Base-by-base conservation (phyloP, 305 asterid species). In the Nicotiana rustica region DNA sequence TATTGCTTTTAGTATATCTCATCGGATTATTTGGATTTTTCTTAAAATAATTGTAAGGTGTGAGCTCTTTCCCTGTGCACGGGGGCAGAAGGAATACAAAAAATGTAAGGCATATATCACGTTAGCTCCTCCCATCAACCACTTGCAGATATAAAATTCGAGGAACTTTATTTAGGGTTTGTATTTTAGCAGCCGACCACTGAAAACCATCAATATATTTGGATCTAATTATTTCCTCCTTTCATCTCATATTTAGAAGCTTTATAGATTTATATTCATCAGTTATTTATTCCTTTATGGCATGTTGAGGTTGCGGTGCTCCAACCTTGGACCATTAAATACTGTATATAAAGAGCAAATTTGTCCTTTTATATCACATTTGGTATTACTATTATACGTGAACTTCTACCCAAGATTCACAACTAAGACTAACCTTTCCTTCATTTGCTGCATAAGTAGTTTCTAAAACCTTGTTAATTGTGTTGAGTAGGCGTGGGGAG, bases 71-170 rank as follows among this genome's bases (percentile, higher is more conserved):
- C 80, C 80, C 65, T 75, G 2, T 75, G 25, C 65, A 75, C 31
- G 64, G 80, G 79, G 80, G 29, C 56, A 71, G 52, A 70, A 71
- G 60, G 8, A 38, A 49, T 14, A n/a, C 76, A 79, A 41, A 38
- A 44, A 70, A 41, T 41, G 60, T 19, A 70, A 70, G 78, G 78
- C 3, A 44, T 29, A 65, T 25, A 67, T 38, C 60, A 70, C 12
- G 2, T n/a, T 44, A 70, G 44, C 36, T 70, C 60, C 1, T 70
- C 19, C 59, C 19, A 71, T 71, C 60, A 44, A 71, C 78, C 60
- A 71, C 19, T 70, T 19, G 78, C 78, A 44, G 21, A 19, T 71
- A 55, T 44, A 41, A 44, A 71, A 71, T 44, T 71, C 19, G 59
- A 10, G 35, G 13, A 19, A 75, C 47, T 59, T 59, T 14, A 41